These are phyloP conservation scores for Aureobasidium vineae DNA, from an alignment of 2,329 filamentous ascomycete species.

Conservation along the genomic window DNA sequence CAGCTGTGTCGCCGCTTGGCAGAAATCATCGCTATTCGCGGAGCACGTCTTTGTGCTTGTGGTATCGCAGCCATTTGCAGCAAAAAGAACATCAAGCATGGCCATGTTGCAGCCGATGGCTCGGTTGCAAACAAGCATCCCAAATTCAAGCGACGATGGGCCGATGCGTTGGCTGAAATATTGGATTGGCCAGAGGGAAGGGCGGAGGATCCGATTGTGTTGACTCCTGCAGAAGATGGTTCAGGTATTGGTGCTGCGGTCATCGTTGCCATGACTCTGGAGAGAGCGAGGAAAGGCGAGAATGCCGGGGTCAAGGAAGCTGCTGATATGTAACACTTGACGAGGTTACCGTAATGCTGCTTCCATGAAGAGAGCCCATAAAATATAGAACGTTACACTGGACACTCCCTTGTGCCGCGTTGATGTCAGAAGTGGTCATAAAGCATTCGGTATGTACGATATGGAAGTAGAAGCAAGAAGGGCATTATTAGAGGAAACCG, in stretches of 20 bases:
- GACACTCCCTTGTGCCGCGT: too few species aligned
- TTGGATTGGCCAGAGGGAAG: slow-evolving; percentile 38
- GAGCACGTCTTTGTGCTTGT: slow-evolving; percentile 41
- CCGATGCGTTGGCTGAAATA: slow-evolving; percentile 42
- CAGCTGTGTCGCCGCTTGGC: slow-evolving; percentile 36
- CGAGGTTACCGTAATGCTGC: too few species aligned
- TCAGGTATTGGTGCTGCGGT: slow-evolving; percentile 44
- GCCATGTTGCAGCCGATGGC: slow-evolving; percentile 43
- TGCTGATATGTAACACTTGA: background rate
- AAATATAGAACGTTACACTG: too few species aligned
- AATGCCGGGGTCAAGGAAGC: slow-evolving; percentile 19
- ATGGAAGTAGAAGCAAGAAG: background rate
- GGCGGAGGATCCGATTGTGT: slow-evolving; percentile 39
- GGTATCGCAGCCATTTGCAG: slow-evolving; percentile 42
- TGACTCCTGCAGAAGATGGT: slow-evolving; percentile 45
- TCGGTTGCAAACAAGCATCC: slow-evolving; percentile 45
- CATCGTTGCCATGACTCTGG: slow-evolving; percentile 37
- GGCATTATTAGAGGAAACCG: background rate
- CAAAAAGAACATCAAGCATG: slow-evolving; percentile 36
- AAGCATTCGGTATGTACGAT: background rate
- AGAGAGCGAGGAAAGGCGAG: slow-evolving; percentile 32
- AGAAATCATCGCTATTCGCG: slow-evolving; percentile 38
- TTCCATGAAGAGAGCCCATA: too few species aligned
- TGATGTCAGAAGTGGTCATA: background rate
- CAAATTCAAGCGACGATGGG: slow-evolving; percentile 44